phyloP scores from a whole-genome alignment of 331 rosid species.

The Malus hybrid region DNA sequence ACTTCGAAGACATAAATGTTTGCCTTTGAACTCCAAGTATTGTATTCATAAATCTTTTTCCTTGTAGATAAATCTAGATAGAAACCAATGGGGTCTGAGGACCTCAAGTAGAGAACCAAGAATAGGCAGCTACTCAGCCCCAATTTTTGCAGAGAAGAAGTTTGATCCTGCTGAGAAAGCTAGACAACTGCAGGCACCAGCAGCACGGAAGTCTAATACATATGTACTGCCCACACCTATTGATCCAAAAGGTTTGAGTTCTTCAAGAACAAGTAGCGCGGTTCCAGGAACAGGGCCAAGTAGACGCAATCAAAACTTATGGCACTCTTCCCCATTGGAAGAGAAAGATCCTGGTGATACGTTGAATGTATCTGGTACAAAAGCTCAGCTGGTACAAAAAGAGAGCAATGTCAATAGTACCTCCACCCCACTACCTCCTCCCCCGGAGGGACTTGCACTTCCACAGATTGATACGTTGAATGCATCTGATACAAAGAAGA shows the following conservation, averaged over 20 bases:
- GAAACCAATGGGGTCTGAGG: conserved; percentile 47
- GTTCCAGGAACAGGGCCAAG: conserved; percentile 43
- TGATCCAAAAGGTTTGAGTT: conserved; percentile 39
- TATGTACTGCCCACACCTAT: conserved; percentile 83
- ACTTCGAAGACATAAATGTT: background rate
- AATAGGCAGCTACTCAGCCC: conserved; percentile 75
- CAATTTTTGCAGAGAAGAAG: conserved; percentile 67
- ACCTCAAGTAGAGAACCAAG: conserved; percentile 43
- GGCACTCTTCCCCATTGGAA: conserved; percentile 73
- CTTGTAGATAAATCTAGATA: conserved; percentile 54
- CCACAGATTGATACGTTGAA: conserved; percentile 36
- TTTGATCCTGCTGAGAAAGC: conserved; percentile 80
- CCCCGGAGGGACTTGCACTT: conserved; percentile 44
- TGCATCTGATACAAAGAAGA: conserved; percentile 43
- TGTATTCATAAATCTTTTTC: conserved; percentile 13
- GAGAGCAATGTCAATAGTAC: conserved; percentile 49
- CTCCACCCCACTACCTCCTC: conserved; percentile 56
- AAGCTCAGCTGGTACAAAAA: conserved; percentile 35
- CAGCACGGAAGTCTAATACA: conserved; percentile 48
- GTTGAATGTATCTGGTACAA: background rate
- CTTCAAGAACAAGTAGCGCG: conserved; percentile 31
- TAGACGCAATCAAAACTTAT: conserved; percentile 48
- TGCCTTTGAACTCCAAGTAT: background rate
- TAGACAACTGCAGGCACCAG: conserved; percentile 37
- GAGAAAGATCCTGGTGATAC: conserved; percentile 32